phyloP scores from a whole-genome alignment of 1,284 basidiomycete genomes.

The Rhodotorula sp. region DNA sequence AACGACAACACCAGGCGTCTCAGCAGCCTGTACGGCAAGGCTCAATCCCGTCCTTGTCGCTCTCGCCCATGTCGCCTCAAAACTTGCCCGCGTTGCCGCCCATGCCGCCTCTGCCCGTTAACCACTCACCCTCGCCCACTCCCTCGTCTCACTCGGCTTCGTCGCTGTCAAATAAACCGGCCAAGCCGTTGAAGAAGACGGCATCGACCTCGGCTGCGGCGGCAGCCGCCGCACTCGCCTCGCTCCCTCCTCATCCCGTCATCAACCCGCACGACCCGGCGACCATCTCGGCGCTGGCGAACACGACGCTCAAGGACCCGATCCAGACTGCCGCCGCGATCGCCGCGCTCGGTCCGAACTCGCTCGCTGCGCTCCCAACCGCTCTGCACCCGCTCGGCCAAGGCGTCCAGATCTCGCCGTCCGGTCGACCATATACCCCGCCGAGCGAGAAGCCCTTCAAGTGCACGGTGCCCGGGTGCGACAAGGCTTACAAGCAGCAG shows the following conservation, averaged over 20 bases:
- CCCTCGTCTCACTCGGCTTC: constrained; percentile 6
- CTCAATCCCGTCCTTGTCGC: neutral
- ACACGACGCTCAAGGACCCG: constrained; percentile 27
- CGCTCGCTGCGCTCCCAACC: constrained; percentile 32
- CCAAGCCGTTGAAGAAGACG: constrained; percentile 4
- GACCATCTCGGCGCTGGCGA: constrained; percentile 26
- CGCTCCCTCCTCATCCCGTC: constrained; percentile 4
- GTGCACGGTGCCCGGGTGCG: constrained; percentile 95
- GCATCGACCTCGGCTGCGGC: neutral
- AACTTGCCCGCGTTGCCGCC: neutral
- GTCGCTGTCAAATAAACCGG: constrained; percentile 8
- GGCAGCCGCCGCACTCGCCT: neutral
- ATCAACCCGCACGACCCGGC: constrained; percentile 26
- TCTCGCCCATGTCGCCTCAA: constrained; percentile 24
- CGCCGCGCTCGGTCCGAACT: constrained; percentile 33
- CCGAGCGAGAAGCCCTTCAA: constrained; percentile 77
- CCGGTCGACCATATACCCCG: constrained; percentile 41
- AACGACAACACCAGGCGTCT: neutral
- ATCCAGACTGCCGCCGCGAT: constrained; percentile 24
- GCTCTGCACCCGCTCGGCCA: constrained; percentile 37
- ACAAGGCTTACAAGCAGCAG: constrained; percentile 98
- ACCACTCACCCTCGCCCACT: neutral
- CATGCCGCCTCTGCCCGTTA: neutral
- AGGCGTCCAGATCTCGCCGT: constrained; percentile 40
- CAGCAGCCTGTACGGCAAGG: neutral